A percentile compares a stretch with the other conserved stretches of the same genome.
Evolutionary conservation across 2,329 filamentous ascomycete genomes (phyloP).

Genomic region (Acrodontium crateriforme): DNA sequence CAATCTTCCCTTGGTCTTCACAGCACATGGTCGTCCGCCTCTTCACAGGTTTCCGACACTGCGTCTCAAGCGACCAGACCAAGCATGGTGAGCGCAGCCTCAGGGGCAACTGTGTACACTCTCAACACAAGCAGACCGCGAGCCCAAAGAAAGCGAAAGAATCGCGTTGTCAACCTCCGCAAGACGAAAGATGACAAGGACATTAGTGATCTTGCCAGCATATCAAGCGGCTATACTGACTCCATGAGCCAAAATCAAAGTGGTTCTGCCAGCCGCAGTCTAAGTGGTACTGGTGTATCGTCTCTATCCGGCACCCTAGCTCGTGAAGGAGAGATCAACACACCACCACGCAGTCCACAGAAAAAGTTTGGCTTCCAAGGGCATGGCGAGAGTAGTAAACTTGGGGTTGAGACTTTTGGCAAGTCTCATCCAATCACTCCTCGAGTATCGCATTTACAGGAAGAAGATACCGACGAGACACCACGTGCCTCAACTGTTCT

Average conservation of each 20-base stretch:
- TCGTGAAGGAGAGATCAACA: conserved; percentile 26
- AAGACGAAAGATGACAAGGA: conserved; percentile 37
- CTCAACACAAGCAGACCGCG: conserved; percentile 48
- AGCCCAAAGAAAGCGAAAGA: conserved; percentile 64
- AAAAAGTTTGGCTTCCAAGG: conserved; percentile 21
- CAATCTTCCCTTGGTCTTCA: conserved; percentile 25
- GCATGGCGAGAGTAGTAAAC: conserved; percentile 1
- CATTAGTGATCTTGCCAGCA: conserved; percentile 30
- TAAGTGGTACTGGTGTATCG: conserved; percentile 28
- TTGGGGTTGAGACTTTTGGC: conserved; percentile 1
- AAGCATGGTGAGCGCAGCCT: conserved; percentile 48
- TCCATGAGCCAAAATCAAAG: conserved; percentile 22
- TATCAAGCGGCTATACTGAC: conserved; percentile 33
- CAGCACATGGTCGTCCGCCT: conserved; percentile 16
- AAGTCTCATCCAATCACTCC: conserved; percentile 7
- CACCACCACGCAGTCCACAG: conserved; percentile 36
- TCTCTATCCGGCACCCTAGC: conserved; percentile 9
- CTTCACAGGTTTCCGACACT: conserved; percentile 53
- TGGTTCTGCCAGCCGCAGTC: conserved; percentile 4
- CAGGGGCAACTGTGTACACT: conserved; percentile 34
- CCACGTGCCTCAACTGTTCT: conserved; percentile 18
- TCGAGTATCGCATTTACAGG: conserved; percentile 3
- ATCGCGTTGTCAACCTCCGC: conserved; percentile 68
- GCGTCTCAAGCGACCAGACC: conserved; percentile 54
- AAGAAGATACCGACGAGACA: conserved; percentile 24